Conservation (phyloP, 2,329 filamentous ascomycete genomes). For the Curvularia eragrostidis region DNA sequence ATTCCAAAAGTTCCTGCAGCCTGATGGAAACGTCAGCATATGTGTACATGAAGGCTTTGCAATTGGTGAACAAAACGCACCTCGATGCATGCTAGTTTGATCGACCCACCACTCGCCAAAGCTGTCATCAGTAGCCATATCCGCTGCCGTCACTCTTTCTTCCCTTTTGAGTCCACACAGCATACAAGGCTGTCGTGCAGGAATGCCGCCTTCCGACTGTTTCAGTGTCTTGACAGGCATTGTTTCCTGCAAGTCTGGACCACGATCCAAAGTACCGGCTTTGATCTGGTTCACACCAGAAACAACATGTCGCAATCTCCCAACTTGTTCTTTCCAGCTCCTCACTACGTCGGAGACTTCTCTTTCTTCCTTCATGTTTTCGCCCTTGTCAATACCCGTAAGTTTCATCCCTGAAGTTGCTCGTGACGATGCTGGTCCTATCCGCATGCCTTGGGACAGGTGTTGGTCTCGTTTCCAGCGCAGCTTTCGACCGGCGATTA, state of each 20-base stretch:
- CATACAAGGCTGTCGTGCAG: slow-evolving; percentile 76
- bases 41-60: slow-evolving; percentile 37
- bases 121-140: slow-evolving; percentile 80
- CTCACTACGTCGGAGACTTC: slow-evolving; percentile 79
- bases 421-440: slow-evolving; percentile 73
- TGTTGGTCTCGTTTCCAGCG: slow-evolving; percentile 92
- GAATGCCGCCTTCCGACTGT: slow-evolving; percentile 69
- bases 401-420: slow-evolving; percentile 87
- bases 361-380: slow-evolving; percentile 81
- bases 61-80: slow-evolving; percentile 21
- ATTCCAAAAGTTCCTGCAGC: slow-evolving; percentile 86
- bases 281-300: slow-evolving; percentile 65
- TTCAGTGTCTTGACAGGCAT: slow-evolving; percentile 71
- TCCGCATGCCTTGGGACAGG: slow-evolving; percentile 85
- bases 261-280: slow-evolving; percentile 50
- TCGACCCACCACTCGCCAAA: slow-evolving; percentile 98
- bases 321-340: slow-evolving; percentile 77
- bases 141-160: slow-evolving; percentile 78
- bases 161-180: slow-evolving; percentile 89
- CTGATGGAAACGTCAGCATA: slow-evolving; percentile 43
- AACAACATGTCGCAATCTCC: slow-evolving; percentile 75
- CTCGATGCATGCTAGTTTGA: slow-evolving; percentile 71
- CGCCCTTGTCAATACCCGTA: slow-evolving; percentile 80
- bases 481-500: slow-evolving; percentile 82
- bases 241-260: slow-evolving; percentile 76